These are phyloP conservation scores for Cercospora zeae-maydis DNA, from an alignment of 2,329 filamentous ascomycete species.

Conservation along the genomic window DNA sequence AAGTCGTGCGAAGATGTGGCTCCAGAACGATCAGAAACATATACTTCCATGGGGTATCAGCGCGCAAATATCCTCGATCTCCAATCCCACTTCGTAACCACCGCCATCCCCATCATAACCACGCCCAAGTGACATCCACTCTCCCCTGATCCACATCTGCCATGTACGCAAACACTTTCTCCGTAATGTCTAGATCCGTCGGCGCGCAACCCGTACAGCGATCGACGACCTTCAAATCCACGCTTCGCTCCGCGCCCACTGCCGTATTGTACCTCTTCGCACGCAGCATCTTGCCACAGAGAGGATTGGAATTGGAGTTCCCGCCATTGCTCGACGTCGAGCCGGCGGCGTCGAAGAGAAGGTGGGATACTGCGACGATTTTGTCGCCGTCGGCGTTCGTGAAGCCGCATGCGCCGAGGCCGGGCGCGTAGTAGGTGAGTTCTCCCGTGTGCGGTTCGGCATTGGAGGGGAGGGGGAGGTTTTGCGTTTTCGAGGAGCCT, in stretches of 20 bases:
- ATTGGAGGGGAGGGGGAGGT: conserved; percentile 52
- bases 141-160: conserved; percentile 36
- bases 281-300: conserved; percentile 65
- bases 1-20: background rate
- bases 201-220: conserved; percentile 54
- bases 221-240: conserved; percentile 58
- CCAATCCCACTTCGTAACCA: background rate
- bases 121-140: conserved; percentile 35
- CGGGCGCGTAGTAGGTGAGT: conserved; percentile 56
- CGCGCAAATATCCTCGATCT: background rate
- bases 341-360: conserved; percentile 56
- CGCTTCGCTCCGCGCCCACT: conserved; percentile 38
- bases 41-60: background rate
- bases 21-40: too few relatives aligned
- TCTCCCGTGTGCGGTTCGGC: conserved; percentile 47
- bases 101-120: conserved; percentile 19
- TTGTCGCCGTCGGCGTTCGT: conserved; percentile 53
- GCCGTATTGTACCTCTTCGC: conserved; percentile 46
- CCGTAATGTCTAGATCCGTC: conserved; percentile 51
- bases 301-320: conserved; percentile 59
- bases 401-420: conserved; percentile 66
- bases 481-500: conserved; percentile 27
- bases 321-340: conserved; percentile 24
- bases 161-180: conserved; percentile 47
- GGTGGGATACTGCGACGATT: conserved; percentile 60